phyloP scores from a whole-genome alignment of 2,329 filamentous ascomycete species.

The Bipolaris sorokiniana region DNA sequence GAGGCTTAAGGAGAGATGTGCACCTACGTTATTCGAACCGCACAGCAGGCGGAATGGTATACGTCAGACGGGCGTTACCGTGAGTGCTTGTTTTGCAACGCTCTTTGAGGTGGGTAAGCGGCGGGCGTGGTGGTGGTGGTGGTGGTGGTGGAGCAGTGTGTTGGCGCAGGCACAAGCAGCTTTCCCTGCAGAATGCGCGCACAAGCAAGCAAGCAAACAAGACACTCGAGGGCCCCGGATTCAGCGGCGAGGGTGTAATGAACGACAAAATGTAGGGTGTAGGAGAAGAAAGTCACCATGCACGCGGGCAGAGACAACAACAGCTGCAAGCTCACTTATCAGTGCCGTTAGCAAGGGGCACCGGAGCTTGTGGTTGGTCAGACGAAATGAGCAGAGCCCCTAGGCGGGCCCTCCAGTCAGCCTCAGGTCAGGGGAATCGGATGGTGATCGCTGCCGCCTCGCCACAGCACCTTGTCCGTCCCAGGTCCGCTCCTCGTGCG shows the following conservation, averaged over 20 bases:
- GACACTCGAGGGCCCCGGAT: not conserved
- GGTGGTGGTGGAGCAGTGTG: slow-evolving; percentile 3
- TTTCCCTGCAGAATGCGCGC: not conserved
- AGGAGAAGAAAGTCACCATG: slow-evolving; percentile 4
- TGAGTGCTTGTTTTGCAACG: slow-evolving; percentile 8
- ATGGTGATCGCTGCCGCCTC: slow-evolving; percentile 14
- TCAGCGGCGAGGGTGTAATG: slow-evolving; percentile 6
- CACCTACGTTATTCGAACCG: slow-evolving; percentile 25
- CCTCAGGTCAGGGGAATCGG: slow-evolving; percentile 20
- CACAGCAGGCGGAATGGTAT: not conserved
- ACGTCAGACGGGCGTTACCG: not conserved
- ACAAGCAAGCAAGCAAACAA: not conserved
- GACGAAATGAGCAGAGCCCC: slow-evolving; percentile 34
- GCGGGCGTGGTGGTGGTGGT: slow-evolving; percentile 2
- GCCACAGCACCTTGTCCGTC: slow-evolving; percentile 15
- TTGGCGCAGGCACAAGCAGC: not conserved
- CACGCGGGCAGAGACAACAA: not conserved
- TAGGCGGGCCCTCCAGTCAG: slow-evolving; percentile 11
- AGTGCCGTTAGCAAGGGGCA: slow-evolving; percentile 17
- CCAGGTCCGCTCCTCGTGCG: slow-evolving; percentile 15
- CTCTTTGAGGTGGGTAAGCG: slow-evolving; percentile 13
- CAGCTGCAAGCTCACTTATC: slow-evolving; percentile 11
- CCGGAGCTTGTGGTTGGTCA: slow-evolving; percentile 22
- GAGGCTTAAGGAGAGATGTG: slow-evolving; percentile 15
- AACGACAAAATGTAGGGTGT: slow-evolving; percentile 15